Evolutionary conservation across 768 basidiomycete species (phyloP).

Genomic region (Albatrellus ellisii): DNA sequence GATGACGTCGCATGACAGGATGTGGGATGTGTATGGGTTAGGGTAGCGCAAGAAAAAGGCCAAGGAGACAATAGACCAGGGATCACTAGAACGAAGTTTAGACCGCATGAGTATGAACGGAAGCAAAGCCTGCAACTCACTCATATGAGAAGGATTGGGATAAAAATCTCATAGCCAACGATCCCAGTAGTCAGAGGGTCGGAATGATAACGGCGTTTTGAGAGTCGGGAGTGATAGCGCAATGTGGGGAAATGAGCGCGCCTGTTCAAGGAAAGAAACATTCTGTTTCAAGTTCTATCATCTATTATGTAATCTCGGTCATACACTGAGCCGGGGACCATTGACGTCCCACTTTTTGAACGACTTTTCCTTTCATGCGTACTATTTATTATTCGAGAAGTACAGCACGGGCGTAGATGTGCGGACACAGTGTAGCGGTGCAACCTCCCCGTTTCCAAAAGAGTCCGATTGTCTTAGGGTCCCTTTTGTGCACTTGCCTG

Average conservation of each 20-base stretch:
- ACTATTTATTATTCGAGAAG: too few species aligned
- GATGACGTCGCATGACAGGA: conserved; percentile 92
- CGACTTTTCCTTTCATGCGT: too few species aligned
- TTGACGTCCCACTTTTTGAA: too few species aligned
- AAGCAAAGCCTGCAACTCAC: conserved; percentile 25
- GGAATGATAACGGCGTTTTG: too few species aligned
- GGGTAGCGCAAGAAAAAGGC: conserved; percentile 95
- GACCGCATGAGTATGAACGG: not conserved
- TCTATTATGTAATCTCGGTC: too few species aligned
- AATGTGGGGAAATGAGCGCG: conserved; percentile 1
- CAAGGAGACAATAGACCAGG: conserved; percentile 85
- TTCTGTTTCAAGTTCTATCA: not conserved
- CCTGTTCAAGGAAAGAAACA: not conserved
- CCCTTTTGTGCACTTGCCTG: too few species aligned
- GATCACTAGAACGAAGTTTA: conserved; percentile 45
- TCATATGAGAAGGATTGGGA: conserved; percentile 45
- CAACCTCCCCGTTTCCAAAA: too few species aligned
- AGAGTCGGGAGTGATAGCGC: not conserved
- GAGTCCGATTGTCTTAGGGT: too few species aligned
- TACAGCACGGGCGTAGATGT: too few species aligned
- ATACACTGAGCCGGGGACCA: too few species aligned
- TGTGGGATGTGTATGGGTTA: conserved; percentile 88
- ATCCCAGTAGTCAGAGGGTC: conserved; percentile 19
- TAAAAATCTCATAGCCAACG: conserved; percentile 39
- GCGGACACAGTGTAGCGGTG: too few species aligned